These are phyloP conservation scores for Lepidium aucheri DNA, from an alignment of 345 rosid genomes.

Conservation along the genomic window DNA sequence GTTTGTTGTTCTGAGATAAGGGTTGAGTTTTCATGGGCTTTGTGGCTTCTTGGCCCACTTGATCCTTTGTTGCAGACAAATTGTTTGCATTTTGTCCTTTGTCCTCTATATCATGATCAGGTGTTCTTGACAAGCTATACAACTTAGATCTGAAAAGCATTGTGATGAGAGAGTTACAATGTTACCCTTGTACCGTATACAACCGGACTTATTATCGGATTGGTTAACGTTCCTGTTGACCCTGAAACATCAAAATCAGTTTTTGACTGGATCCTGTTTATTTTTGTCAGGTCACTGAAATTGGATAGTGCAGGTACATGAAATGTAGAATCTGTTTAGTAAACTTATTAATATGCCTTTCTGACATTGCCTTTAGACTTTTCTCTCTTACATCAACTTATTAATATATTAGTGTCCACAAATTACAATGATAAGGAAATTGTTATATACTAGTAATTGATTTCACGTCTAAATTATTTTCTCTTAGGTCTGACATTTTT, in stretches of 20 bases:
- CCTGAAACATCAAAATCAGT: background rate
- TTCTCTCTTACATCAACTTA: background rate
- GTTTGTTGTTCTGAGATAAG: too few relatives aligned
- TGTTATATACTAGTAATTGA: background rate
- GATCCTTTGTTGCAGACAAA: too few relatives aligned
- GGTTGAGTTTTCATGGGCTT: too few relatives aligned
- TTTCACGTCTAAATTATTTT: conserved; percentile 9
- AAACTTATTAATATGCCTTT: background rate
- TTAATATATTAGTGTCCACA: background rate
- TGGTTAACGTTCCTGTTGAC: background rate
- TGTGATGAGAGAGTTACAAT: background rate
- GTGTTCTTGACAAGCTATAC: background rate
- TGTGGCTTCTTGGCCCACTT: too few relatives aligned
- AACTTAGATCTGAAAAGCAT: background rate
- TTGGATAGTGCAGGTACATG: conserved; percentile 17
- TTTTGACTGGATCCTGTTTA: background rate
- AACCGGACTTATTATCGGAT: background rate
- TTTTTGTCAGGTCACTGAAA: background rate
- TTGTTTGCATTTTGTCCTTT: too few relatives aligned
- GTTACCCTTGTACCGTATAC: background rate
- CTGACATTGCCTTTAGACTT: conserved; percentile 2
- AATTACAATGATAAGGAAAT: background rate
- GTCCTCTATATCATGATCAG: background rate
- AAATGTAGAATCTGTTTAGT: background rate
- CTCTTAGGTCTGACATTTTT: conserved; percentile 11